Base-by-base conservation (phyloP, 148 eudicot genomes). In the Chenopodium berlandieri region DNA sequence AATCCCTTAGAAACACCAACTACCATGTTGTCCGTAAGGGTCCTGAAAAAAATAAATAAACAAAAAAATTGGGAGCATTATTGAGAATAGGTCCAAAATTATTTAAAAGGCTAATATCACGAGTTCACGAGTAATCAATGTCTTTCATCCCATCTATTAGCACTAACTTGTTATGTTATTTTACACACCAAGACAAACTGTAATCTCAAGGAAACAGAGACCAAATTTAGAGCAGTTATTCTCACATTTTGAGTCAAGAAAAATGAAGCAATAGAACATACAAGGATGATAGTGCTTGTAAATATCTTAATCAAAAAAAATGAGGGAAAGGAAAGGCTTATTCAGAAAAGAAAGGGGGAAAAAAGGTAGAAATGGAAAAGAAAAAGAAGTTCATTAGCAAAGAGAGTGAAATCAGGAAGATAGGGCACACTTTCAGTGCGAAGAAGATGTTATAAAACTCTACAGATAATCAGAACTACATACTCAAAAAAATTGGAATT, bases 1-100 rank as follows among this genome's bases (percentile, higher is more conserved):
- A 93, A 93, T 70, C 97, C 97, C 82, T 92, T 92, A 0, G 98
- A 95, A 50, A 95, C 97, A 16, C 98, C 98, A 48, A 91, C 89
- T 68, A 93, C 91, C 91, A 95, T 95, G 88, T 95, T 95, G 84
- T 92, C 92, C 0, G 97, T 95, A 25, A 95, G 91, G 47, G 98
- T 95, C 97, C 97, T 95, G 92, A 73, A 76, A 32, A 47, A 40
- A 40, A 34, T 34, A 34, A 40, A 40, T 40, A 40, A 80, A 75
- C 25, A 37, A 46, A 9, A 72, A 64, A 58, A 60, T 75, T 31
- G 73, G 58, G 16, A 23, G 23, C 68, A 64, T 12, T 20, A 48
- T 37, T 71, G 17, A 25, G 17, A 23, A 1, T 27, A 46, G 20
- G 48, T 63, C 13, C 47, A 76, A 60, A 60, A 7, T 1, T 25